Evolutionary conservation across 768 basidiomycete species (phyloP), one percentile per base, ranked within the genome.

Genomic region (Clitopilus hobsonii): DNA sequence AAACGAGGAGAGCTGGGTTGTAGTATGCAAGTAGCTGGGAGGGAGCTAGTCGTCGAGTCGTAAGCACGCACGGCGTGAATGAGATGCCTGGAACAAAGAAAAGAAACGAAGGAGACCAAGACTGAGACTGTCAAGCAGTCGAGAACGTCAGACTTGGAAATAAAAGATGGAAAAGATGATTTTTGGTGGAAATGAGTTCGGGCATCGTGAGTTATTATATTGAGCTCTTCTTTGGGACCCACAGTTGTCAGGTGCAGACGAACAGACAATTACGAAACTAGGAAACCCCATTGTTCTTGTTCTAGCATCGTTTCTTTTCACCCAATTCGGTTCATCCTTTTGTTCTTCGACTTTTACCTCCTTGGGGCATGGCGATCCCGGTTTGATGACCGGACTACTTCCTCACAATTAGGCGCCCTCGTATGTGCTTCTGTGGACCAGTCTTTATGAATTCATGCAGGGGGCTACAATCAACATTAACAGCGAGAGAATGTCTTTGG

Each of bases 31-130:
- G 56, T 57, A 18, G 51, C 54, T 52, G 30, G 54, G 41, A 56
- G 54, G 13, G 20, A 23, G 51, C 51, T 56, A 52, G 58, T 54
- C 24, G 60, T 54, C 52, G 51, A 57, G 52, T 53, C 30, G 55
- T 52, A 57, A 53, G 60, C 71, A 74, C 69, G 70, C 71, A 47
- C 70, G 68, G 72, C 73, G 72, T 69, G 67, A 55, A 51, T 52
- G 36, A 38, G n/a, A n/a, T n/a, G 32, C 22, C 41, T 4, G 50
- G 51, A 53, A 49, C 38, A 45, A n/a, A n/a, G n/a, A 47, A 60
- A 47, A 49, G 59, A 62, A 58, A 49, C 13, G 54, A 56, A 56
- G 52, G 56, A 52, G 55, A 64, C 56, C 56, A 56, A 60, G 56
- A 57, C 41, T 18, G n/a, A 20, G 11, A 45, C 41, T 45, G 41